These are phyloP conservation scores for Voacanga thouarsii DNA, from an alignment of 257 asterid genomes.

Conservation along the genomic window DNA sequence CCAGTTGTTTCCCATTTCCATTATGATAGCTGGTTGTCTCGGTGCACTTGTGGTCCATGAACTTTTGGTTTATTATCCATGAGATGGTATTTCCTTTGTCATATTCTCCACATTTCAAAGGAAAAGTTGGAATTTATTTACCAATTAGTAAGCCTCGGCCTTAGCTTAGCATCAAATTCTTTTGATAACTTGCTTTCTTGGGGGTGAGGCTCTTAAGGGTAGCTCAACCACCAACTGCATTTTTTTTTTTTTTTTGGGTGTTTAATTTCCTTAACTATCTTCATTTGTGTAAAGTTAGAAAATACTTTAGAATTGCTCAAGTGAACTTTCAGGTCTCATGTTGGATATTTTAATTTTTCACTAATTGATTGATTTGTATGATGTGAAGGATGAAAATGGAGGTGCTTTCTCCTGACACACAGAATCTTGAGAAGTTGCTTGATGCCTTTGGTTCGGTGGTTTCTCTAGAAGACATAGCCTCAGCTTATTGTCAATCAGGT, in stretches of 20 bases:
- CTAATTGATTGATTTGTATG: slow-evolving; percentile 9
- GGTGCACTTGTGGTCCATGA: background rate
- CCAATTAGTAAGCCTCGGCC: too few relatives aligned
- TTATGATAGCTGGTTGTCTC: background rate
- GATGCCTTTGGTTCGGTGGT: slow-evolving; percentile 63
- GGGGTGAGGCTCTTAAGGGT: too few relatives aligned
- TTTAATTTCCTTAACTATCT: background rate
- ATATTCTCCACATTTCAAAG: background rate
- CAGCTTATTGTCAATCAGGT: slow-evolving; percentile 65
- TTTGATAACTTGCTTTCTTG: too few relatives aligned
- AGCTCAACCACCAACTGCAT: background rate
- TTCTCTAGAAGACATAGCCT: slow-evolving; percentile 69
- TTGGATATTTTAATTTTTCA: background rate
- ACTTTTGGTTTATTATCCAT: background rate
- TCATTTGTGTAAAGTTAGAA: background rate
- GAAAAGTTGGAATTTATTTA: too few relatives aligned
- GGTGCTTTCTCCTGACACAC: slow-evolving; percentile 43
- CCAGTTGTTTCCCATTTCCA: background rate
- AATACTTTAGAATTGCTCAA: background rate
- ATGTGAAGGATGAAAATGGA: slow-evolving; percentile 51
- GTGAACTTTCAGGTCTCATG: slow-evolving; percentile 1
- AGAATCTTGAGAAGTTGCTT: slow-evolving; percentile 55
- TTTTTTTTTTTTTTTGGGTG: background rate
- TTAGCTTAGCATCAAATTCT: too few relatives aligned
- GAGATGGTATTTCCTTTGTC: background rate